Conservation (phyloP, 2,329 filamentous ascomycete genomes). For the Triangularia setosa region DNA sequence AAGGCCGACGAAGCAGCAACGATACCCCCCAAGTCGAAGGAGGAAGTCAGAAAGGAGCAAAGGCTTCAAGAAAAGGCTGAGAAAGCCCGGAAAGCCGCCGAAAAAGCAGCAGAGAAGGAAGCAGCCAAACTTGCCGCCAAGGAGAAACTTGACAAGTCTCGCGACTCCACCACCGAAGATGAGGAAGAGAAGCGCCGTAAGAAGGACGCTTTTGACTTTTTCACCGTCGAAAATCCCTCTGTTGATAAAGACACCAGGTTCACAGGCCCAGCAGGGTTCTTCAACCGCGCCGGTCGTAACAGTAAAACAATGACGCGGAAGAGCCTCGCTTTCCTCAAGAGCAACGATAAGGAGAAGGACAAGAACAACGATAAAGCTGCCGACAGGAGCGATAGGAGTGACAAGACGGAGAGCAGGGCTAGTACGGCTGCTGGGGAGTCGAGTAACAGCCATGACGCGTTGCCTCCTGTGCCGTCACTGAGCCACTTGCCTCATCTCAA, state of each 20-base stretch:
- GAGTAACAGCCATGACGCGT: not conserved
- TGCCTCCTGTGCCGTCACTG: not conserved
- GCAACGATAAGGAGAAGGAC: slow-evolving; percentile 31
- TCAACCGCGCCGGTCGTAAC: slow-evolving; percentile 65
- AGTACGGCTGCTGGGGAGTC: slow-evolving; percentile 9
- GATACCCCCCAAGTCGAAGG: slow-evolving; percentile 44
- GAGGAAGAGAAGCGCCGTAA: slow-evolving; percentile 46
- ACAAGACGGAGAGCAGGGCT: slow-evolving; percentile 23
- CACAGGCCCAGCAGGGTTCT: slow-evolving; percentile 31
- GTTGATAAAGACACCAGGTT: not conserved
- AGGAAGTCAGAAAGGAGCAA: slow-evolving; percentile 63
- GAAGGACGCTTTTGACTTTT: slow-evolving; percentile 37
- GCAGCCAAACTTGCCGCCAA: slow-evolving; percentile 37
- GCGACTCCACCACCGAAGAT: slow-evolving; percentile 49
- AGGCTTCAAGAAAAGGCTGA: slow-evolving; percentile 61
- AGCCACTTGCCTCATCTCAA: slow-evolving; percentile 11
- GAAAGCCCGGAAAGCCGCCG: slow-evolving; percentile 47
- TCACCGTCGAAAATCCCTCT: slow-evolving; percentile 25
- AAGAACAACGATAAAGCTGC: slow-evolving; percentile 22
- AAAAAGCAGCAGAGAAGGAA: slow-evolving; percentile 42
- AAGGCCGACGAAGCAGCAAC: slow-evolving; percentile 25
- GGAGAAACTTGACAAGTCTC: slow-evolving; percentile 32
- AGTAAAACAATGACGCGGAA: slow-evolving; percentile 78
- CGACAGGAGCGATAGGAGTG: slow-evolving; percentile 42
- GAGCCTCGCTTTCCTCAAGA: slow-evolving; percentile 61